Conservation (phyloP, 2,329 filamentous ascomycete species). For the Zelopaecilomyces penicillatus region DNA sequence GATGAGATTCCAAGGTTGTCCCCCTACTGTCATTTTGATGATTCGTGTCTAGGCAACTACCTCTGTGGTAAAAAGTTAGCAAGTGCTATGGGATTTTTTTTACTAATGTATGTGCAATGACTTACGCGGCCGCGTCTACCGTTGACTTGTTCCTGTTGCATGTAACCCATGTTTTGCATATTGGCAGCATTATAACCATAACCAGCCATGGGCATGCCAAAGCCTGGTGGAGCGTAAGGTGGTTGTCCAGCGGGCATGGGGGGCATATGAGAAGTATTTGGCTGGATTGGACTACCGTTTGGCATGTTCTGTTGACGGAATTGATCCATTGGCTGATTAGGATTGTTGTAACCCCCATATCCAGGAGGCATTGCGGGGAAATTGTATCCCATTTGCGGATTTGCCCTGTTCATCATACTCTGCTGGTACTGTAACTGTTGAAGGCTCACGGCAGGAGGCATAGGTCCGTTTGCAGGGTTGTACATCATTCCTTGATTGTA, state of each 20-base stretch:
- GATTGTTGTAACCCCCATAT: constrained; percentile 43
- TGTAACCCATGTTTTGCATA: constrained; percentile 39
- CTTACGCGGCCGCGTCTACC: constrained; percentile 51
- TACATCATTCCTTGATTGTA: constrained; percentile 47
- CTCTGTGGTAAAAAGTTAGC: constrained; percentile 20
- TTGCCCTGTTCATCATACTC: constrained; percentile 44
- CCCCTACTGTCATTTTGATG: too few relatives aligned
- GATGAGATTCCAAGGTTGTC: neutral
- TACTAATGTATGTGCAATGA: constrained; percentile 12
- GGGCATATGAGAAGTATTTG: constrained; percentile 30
- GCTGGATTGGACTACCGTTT: constrained; percentile 44
- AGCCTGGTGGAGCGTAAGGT: constrained; percentile 42
- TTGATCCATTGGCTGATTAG: constrained; percentile 44
- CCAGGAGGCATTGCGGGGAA: constrained; percentile 49
- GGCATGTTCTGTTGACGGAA: constrained; percentile 44
- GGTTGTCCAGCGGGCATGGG: constrained; percentile 35
- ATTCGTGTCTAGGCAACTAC: constrained; percentile 12
- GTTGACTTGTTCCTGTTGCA: constrained; percentile 47
- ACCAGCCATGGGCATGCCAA: constrained; percentile 37
- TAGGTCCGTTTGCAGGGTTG: constrained; percentile 32
- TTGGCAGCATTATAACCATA: constrained; percentile 44
- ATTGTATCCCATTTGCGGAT: constrained; percentile 48
- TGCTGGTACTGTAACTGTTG: constrained; percentile 54
- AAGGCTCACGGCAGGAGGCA: constrained; percentile 39
- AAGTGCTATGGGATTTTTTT: constrained; percentile 7